Evolutionary conservation across 1,139 yeast genomes (phyloP), one percentile per base, ranked within the genome.

Genomic region (Suhomyces guaymorum): DNA sequence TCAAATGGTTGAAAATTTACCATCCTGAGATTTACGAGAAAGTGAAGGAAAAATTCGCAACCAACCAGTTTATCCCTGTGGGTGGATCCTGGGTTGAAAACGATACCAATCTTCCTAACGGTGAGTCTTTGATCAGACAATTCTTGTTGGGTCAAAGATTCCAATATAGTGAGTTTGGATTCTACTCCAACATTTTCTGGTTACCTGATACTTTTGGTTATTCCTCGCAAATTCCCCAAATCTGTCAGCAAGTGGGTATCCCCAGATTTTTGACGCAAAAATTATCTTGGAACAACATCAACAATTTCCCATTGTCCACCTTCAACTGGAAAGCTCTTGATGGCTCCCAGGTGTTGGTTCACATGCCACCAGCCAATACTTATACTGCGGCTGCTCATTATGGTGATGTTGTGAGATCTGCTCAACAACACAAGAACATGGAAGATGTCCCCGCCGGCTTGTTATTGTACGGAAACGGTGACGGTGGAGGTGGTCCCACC

Each of bases 11-110:
- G 45, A 73, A 78, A 46, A 66, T 78, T 40, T 92, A 88, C 54
- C 94, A 92, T 52, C 97, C 97, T 0, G 87, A 81, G 26, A 72
- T 87, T 26, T 87, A 79, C 49, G 59, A 66, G 22, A 72, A 78
- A 39, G 71, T 87, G 24, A 73, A 80, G 48, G 74, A 78, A 28
- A 87, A 87, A 41, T 82, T 82, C 35, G 67, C 76, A 34, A 76
- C 78, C 23, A 86, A 86, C 35, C 82, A 85, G 48, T 92, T 90
- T 54, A 72, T 88, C 33, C 95, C 96, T 10, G 76, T 92, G 46
- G 98, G 98, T 37, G 97, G 97, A 4, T 80, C 96, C 0, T 92
- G 97, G 97, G 97, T 92, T 30, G 98, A 92, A 61, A 85, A 88
- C 57, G 98, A 92, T 59, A 90, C 97, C 12, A 92, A 92, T 59